Base-by-base conservation (phyloP, 352 stramenopile species). In the Pythium oligandrum region DNA sequence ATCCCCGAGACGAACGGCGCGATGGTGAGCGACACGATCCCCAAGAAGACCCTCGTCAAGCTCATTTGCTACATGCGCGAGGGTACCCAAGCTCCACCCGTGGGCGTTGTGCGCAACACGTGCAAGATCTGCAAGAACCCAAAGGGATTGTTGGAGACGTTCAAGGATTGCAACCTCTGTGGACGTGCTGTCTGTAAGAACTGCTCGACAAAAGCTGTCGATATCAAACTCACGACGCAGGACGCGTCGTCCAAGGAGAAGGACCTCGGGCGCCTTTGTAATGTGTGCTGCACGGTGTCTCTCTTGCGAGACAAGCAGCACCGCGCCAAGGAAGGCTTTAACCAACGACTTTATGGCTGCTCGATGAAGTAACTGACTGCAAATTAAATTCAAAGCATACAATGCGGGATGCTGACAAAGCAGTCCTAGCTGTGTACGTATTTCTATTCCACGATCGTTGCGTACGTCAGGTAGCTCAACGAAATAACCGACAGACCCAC, bases 41-140 rank as follows among this genome's bases (percentile, higher is more conserved):
- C 69, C 17, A 83, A 80, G 60, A 90, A 94, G 62, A 57, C 71
- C 54, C 74, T 94, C 43, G 66, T 94, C 39, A 76, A 79, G 58
- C 71, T 94, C 44, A 81, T 88, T 56, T 86, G 71, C 32, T 83
- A 69, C 56, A 94, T 94, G 83, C 69, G 72, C 26, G 79, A 94
- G 54, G 83, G 83, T 45, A 79, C 75, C 33, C 79, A 92, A 53
- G 64, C 71, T 4, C 59, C 75, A n/a, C 76, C 83, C 3, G 53
- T 74, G 1, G 69, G 73, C 30, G 70, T 84, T 43, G 63, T 72
- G 48, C 81, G 77, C 33, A 80, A 75, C 38, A 73, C 58, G 40
- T 93, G 83, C 77, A 90, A 94, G 69, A 78, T 92, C 44, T 94
- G 83, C 65, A 89, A 89, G 61, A 75, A 83, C 39, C 75, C 81